Evolutionary conservation across 108 stramenopile species (phyloP), one percentile per base, ranked within the genome.

Genomic region (Licmophora abbreviata): DNA sequence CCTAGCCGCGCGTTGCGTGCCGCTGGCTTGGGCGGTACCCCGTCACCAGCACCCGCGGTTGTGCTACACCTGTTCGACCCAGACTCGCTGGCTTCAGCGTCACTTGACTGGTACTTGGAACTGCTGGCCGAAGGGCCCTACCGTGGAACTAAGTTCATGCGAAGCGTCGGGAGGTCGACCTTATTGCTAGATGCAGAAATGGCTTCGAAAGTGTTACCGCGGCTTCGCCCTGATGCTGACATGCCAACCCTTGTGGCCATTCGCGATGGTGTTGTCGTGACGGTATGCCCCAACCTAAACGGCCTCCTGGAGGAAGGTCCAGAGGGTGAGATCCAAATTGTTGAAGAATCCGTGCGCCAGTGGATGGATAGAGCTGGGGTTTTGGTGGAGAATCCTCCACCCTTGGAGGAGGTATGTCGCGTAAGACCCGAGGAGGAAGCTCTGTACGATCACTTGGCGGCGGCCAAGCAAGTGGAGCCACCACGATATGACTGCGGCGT

Each of bases 1-100:
- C 85, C 88, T 10, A 35, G 51, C 15, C 77, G 82, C 15, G 69
- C 80, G 4, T 71, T 86, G 21, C 31, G 59, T 11, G 66, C 68
- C 3, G 84, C 75, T 27, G 88, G 83, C 14, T 49, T 83, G 38
- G 61, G 42, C 21, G 15, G 59, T 33, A 26, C 34, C 21, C 10
- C 42, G 6, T 34, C 52, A 12, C 41, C 64, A 48, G 33, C 74
- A 8, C 45, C 49, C 0, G 81, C 71, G 17, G 79, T 76, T 4
- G 88, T 85, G 20, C 22, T 89, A 47, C 88, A 90, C 51, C 53
- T 86, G 53, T 73, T 71, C 41, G 82, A 90, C 57, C 51, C 84
- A 0, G 67, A 74, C 33, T 76, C 76, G 25, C 52, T 55, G 7
- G 22, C 51, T 2, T 81, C 76, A 28, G 88, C 78, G 14, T 74